Conservation (phyloP, 1,284 basidiomycete species). For the Bjerkandera adusta region DNA sequence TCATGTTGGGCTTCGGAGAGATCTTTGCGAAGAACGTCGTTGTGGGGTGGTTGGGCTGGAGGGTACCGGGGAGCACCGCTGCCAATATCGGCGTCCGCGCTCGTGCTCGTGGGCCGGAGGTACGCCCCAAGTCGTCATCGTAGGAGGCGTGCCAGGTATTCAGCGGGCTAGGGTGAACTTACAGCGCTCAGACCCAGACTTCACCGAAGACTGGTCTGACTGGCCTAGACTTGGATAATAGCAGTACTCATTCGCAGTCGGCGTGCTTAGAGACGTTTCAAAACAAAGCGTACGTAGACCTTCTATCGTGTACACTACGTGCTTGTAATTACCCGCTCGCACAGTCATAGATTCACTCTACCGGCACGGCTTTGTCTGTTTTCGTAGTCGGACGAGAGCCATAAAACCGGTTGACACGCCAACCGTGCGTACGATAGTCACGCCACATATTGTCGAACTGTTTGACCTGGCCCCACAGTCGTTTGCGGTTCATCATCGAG, state of each 20-base stretch:
- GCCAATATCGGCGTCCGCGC: slow-evolving; percentile 35
- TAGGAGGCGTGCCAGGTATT: background rate
- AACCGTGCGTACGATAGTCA: slow-evolving; percentile 6
- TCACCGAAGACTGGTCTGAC: too few relatives aligned
- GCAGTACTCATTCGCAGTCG: too few relatives aligned
- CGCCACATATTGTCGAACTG: slow-evolving; percentile 8
- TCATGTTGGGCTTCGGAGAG: slow-evolving; percentile 98
- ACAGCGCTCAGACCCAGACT: too few relatives aligned
- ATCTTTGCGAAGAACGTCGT: slow-evolving; percentile 92
- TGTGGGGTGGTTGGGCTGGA: slow-evolving; percentile 60
- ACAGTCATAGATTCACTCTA: too few relatives aligned
- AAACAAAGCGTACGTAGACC: too few relatives aligned
- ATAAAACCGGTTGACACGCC: slow-evolving; percentile 8
- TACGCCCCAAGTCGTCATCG: background rate
- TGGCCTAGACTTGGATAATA: too few relatives aligned
- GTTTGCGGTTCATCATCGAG: slow-evolving; percentile 10
- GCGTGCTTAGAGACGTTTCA: too few relatives aligned
- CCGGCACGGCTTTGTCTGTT: too few relatives aligned
- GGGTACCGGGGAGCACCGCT: slow-evolving; percentile 25
- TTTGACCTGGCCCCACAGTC: slow-evolving; percentile 9
- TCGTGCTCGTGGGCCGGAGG: slow-evolving; percentile 3
- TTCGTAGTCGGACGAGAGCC: too few relatives aligned
- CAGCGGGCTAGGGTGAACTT: too few relatives aligned
- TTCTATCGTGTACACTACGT: too few relatives aligned
- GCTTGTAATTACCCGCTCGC: too few relatives aligned